These are phyloP conservation scores for Paecilomyces variotii DNA, from an alignment of 2,329 filamentous ascomycete species.

Conservation along the genomic window DNA sequence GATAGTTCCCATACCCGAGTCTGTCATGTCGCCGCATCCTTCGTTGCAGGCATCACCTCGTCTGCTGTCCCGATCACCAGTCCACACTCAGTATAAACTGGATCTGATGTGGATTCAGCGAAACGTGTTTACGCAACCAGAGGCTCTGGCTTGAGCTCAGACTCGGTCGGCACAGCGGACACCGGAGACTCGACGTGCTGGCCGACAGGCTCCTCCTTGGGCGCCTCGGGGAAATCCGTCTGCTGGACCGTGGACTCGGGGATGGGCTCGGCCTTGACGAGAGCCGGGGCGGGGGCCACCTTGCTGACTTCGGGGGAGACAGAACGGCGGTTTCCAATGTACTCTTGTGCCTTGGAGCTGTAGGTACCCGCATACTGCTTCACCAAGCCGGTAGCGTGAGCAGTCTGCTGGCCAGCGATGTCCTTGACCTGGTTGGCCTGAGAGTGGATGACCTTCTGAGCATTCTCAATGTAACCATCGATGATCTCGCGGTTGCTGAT, in stretches of 20 bases:
- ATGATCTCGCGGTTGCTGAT: constrained; percentile 58
- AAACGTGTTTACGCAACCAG: constrained; percentile 18
- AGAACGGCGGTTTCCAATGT: constrained; percentile 35
- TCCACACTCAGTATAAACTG: background rate
- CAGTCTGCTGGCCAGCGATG: constrained; percentile 52
- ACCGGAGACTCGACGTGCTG: constrained; percentile 13
- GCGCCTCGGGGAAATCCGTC: constrained; percentile 44
- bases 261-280: constrained; percentile 30
- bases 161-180: constrained; percentile 19
- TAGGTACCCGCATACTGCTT: constrained; percentile 54
- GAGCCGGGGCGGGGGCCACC: constrained; percentile 33
- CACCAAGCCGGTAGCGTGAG: constrained; percentile 49
- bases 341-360: constrained; percentile 52
- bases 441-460: constrained; percentile 45
- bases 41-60: background rate
- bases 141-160: constrained; percentile 26
- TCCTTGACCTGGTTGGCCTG: constrained; percentile 55
- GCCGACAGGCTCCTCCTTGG: constrained; percentile 29
- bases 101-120: background rate
- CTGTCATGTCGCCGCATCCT: background rate
- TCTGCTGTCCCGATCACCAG: background rate
- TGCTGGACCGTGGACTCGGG: constrained; percentile 32
- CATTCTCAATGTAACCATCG: constrained; percentile 51
- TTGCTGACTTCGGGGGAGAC: constrained; percentile 25
- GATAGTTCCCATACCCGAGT: background rate